These are phyloP conservation scores for Pseudocercospora vitis DNA, from an alignment of 2,329 filamentous ascomycete genomes.

Conservation along the genomic window DNA sequence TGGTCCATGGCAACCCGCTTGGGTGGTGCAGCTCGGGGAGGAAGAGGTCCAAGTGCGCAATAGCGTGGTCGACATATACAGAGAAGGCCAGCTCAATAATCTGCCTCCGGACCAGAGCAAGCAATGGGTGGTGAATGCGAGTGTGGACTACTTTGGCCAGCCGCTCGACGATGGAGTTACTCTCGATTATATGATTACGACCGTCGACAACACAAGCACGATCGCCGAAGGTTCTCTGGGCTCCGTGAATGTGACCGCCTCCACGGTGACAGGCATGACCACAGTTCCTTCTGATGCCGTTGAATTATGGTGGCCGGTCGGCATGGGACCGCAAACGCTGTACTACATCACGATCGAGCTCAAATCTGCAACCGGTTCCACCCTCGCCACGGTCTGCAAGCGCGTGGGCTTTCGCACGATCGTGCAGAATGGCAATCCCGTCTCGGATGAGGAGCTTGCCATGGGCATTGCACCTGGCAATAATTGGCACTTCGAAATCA, in stretches of 20 bases:
- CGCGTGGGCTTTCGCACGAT: constrained; percentile 63
- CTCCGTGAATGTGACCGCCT: constrained; percentile 44
- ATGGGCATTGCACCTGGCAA: constrained; percentile 58
- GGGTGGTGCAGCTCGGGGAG: constrained; percentile 53
- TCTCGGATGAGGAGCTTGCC: constrained; percentile 55
- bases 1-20: constrained; percentile 61
- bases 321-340: constrained; percentile 57
- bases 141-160: constrained; percentile 57
- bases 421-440: constrained; percentile 56
- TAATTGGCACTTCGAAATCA: constrained; percentile 67
- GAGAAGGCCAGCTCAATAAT: constrained; percentile 59
- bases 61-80: constrained; percentile 59
- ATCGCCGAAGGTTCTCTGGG: constrained; percentile 42
- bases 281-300: constrained; percentile 47
- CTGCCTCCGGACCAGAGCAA: constrained; percentile 57
- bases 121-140: constrained; percentile 63
- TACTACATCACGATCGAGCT: constrained; percentile 57
- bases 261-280: constrained; percentile 52
- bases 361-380: constrained; percentile 39
- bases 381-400: constrained; percentile 51
- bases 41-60: constrained; percentile 53
- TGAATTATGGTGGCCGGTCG: constrained; percentile 62
- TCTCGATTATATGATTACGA: constrained; percentile 51
- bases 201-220: constrained; percentile 45
- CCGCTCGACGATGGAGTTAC: constrained; percentile 44